Base-by-base conservation (phyloP, 2,329 filamentous ascomycete genomes). In the Fusarium virguliforme region DNA sequence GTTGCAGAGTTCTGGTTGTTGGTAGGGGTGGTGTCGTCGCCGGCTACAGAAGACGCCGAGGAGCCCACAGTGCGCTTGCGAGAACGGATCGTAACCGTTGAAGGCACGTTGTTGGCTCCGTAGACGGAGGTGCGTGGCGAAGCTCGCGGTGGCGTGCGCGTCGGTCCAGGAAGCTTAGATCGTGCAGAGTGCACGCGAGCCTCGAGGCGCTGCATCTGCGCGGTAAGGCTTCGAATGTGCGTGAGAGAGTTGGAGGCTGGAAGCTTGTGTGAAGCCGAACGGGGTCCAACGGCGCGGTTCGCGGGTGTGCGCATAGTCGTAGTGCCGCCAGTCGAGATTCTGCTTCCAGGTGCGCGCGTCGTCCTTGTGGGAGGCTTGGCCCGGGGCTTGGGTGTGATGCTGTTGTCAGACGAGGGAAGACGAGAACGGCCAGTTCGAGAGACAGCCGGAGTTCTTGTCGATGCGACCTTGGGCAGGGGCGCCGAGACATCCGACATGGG, bases 121-220 rank as follows among this genome's bases (percentile, higher is more conserved):
- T 81, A 75, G 12, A 81, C 75, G 5, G 83, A 84, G 2, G 81
- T 79, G 59, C 93, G 89, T 24, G 95, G 94, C n/a, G 94, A 97
- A 5, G 88, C 87, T 53, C 91, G 90, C 18, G 95, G 94, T 5
- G 95, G 94, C 0, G 92, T 96, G 60, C 85, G 87, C 8, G 89
- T 87, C 3, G 95, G 94, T 2, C 92, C 94, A 3, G 96, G 96
- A 22, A 99, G 88, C 81, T 96, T 97, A 40, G 95, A 98, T 74
- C 94, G 91, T 18, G 92, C 96, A 26, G 92, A 94, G 67, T 98
- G 94, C 9, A 99, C 95, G 48, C 96, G 90, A 70, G 96, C 94
- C 80, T 98, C 96, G 67, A 99, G 90, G 73, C 94, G 93, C 81
- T 98, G 94, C 94, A 98, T 98, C 83, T 98, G 96, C 30, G 94